Evolutionary conservation across 78 protist species (phyloP), one percentile per base, ranked within the genome.

Genomic region (Planoprotostelium fungivorum): DNA sequence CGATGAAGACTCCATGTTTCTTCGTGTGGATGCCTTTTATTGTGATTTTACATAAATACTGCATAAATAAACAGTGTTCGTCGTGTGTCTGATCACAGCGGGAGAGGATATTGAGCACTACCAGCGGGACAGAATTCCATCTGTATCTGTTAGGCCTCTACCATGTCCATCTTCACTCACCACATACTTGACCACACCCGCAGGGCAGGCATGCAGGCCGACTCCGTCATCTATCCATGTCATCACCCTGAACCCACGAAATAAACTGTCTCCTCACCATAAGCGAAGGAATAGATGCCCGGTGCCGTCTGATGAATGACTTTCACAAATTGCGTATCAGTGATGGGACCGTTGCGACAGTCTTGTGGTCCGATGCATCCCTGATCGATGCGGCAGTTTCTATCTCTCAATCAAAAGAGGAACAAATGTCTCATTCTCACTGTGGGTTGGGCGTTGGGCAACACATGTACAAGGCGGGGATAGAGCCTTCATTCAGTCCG

Each of bases 181-280:
- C 31, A 16, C 16, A 16, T 51, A 51, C 16, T 51, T 51, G 5
- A 16, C 16, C 16, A 51, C 73, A 16, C 73, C 73, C 16, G 73
- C 73, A 16, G 73, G 73, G 73, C 73, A 51, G 16, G 73, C 73
- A 16, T 51, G 73, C 16, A 51, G 16, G 16, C 73, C 73, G 31
- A 51, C 73, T 51, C 73, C 73, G 73, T 51, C 73, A 51, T 51
- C n/a, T n/a, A n/a, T n/a, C n/a, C n/a, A n/a, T n/a, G n/a, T n/a
- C n/a, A n/a, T n/a, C n/a, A n/a, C n/a, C n/a, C n/a, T n/a, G n/a
- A n/a, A n/a, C n/a, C n/a, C n/a, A n/a, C n/a, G n/a, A n/a, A n/a
- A n/a, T n/a, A n/a, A n/a, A n/a, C n/a, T n/a, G n/a, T n/a, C n/a
- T n/a, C n/a, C n/a, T n/a, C n/a, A n/a, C n/a, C 73, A 51, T 51